Percentiles rank a stretch among this genome's conserved stretches.
Conservation (phyloP, 306 rosid genomes). For the Fragaria ananassa region DNA sequence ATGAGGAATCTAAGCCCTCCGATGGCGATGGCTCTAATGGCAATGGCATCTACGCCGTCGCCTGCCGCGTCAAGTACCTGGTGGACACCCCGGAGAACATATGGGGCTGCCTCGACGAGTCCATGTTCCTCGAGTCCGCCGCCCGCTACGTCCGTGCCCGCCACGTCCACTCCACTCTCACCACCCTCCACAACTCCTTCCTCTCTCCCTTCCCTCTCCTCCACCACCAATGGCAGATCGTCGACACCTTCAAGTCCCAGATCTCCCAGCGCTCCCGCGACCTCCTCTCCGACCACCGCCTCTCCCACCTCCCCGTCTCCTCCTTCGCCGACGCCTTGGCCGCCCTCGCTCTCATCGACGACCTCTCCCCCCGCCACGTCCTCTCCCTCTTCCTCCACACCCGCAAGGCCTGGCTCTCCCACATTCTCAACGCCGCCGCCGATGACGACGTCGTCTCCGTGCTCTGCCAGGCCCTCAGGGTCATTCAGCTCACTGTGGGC, state of each 20-base stretch:
- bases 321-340: conserved; percentile 87
- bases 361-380: conserved; percentile 60
- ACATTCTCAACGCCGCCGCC: conserved; percentile 40
- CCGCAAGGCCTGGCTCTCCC: conserved; percentile 76
- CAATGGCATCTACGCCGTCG: conserved; percentile 49
- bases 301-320: conserved; percentile 25
- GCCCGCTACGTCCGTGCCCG: conserved; percentile 75
- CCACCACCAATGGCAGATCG: conserved; percentile 98
- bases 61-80: conserved; percentile 91
- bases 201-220: conserved; percentile 76
- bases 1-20: conserved; percentile 9
- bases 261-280: conserved; percentile 95
- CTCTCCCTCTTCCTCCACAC: conserved; percentile 70
- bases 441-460: conserved; percentile 58
- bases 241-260: conserved; percentile 83
- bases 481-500: conserved; percentile 86
- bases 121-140: conserved; percentile 90
- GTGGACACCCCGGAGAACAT: conserved; percentile 92
- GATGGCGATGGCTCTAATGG: conserved; percentile 23
- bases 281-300: conserved; percentile 51
- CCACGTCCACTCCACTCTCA: conserved; percentile 51
- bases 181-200: conserved; percentile 33
- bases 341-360: conserved; percentile 75
- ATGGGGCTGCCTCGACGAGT: conserved; percentile 96
- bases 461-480: conserved; percentile 74